Percentiles rank a stretch among this genome's conserved stretches.
phyloP scores from a whole-genome alignment of 768 basidiomycete species.

The Collybia sordida region DNA sequence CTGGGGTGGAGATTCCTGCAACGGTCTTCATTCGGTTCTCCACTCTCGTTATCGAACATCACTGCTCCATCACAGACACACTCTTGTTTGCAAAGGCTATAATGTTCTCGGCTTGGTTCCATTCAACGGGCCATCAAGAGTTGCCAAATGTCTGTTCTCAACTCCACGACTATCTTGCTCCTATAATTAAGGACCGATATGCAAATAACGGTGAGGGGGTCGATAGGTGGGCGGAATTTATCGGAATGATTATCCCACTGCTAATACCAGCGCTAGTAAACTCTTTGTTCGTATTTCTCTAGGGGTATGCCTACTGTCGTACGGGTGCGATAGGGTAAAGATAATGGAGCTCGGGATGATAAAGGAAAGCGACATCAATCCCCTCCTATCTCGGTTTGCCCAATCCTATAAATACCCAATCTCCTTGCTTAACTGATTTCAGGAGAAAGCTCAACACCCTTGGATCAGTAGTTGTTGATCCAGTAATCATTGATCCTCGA shows the following conservation, averaged over 20 bases:
- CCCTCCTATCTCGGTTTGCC: constrained; percentile 59
- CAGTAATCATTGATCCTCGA: constrained; percentile 57
- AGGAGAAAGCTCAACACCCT: constrained; percentile 52
- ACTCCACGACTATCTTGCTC: constrained; percentile 44
- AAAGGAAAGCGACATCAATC: constrained; percentile 41
- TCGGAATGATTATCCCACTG: background rate
- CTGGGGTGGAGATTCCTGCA: constrained; percentile 64
- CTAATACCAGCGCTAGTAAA: constrained; percentile 17
- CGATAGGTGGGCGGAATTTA: constrained; percentile 36
- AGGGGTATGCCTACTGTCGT: constrained; percentile 59
- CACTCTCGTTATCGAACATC: constrained; percentile 34
- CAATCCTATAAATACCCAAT: background rate
- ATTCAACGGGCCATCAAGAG: constrained; percentile 56
- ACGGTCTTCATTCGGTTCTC: constrained; percentile 49
- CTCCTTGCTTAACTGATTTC: background rate
- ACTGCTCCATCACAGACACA: constrained; percentile 42
- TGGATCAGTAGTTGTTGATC: constrained; percentile 45
- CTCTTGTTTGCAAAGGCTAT: constrained; percentile 53
- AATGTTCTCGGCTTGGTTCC: constrained; percentile 60
- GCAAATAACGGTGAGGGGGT: constrained; percentile 22
- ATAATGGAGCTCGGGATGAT: constrained; percentile 49
- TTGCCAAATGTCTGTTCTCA: constrained; percentile 50
- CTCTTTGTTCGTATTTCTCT: constrained; percentile 63
- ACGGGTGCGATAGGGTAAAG: constrained; percentile 59
- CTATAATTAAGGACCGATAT: constrained; percentile 37